Conservation (phyloP, 352 stramenopile species). For the Thraustotheca clavata region DNA sequence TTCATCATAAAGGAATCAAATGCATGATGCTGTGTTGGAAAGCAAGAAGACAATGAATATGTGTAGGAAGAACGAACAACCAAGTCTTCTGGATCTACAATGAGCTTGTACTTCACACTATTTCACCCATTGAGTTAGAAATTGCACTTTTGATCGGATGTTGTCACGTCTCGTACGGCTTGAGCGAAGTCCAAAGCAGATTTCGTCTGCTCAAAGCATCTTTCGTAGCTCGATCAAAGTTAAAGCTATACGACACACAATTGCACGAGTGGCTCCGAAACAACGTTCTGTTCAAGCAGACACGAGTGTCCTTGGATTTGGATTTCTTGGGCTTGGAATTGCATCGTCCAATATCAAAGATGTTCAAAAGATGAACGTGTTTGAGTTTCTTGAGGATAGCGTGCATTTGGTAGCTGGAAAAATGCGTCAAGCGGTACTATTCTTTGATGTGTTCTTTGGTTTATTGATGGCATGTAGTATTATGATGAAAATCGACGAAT, state of each 20-base stretch:
- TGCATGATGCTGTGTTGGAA: too few relatives aligned
- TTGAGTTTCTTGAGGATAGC: conserved; percentile 4
- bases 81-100: too few relatives aligned
- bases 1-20: too few relatives aligned
- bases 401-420: background rate
- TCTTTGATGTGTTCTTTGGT: background rate
- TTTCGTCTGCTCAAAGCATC: too few relatives aligned
- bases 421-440: background rate
- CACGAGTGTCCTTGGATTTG: background rate
- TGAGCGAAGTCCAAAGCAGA: background rate
- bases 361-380: background rate
- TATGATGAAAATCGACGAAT: conserved; percentile 53
- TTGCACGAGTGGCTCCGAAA: too few relatives aligned
- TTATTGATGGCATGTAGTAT: conserved; percentile 23
- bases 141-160: too few relatives aligned
- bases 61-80: too few relatives aligned
- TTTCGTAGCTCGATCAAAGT: too few relatives aligned
- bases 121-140: too few relatives aligned
- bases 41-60: too few relatives aligned
- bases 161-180: conserved; percentile 2
- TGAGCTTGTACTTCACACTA: too few relatives aligned
- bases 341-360: background rate
- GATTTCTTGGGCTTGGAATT: background rate
- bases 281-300: background rate
- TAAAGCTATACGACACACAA: too few relatives aligned